A percentile compares a stretch with the other conserved stretches of the same genome.
Conservation (phyloP, 345 rosid genomes). For the Aethionema arabicum region DNA sequence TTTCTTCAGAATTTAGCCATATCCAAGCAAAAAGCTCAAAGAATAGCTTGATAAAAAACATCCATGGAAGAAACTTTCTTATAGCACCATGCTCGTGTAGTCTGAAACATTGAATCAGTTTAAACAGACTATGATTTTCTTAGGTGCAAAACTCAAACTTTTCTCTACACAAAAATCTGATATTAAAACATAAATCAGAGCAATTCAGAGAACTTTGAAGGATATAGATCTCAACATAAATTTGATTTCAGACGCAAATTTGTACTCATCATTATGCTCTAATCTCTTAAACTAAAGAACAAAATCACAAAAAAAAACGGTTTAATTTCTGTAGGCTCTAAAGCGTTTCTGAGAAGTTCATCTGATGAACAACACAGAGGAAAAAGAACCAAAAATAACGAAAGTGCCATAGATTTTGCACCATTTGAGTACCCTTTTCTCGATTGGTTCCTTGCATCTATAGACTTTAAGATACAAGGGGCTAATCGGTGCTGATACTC, state of each 20-base stretch:
- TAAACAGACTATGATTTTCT: slow-evolving; percentile 38
- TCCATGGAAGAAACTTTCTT: slow-evolving; percentile 15
- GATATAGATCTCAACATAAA: slow-evolving; percentile 34
- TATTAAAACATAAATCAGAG: slow-evolving; percentile 22
- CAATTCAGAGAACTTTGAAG: slow-evolving; percentile 46
- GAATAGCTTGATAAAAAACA: slow-evolving; percentile 9
- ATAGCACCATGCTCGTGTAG: slow-evolving; percentile 44
- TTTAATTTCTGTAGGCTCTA: slow-evolving; percentile 19
- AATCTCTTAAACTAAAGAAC: background rate
- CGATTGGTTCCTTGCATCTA: slow-evolving; percentile 38
- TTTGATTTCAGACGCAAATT: slow-evolving; percentile 34
- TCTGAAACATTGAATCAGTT: slow-evolving; percentile 33
- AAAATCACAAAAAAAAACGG: background rate
- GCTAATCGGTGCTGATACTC: slow-evolving; percentile 34
- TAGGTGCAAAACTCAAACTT: slow-evolving; percentile 20
- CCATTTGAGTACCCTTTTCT: slow-evolving; percentile 41
- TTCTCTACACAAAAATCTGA: background rate
- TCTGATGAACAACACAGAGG: slow-evolving; percentile 23
- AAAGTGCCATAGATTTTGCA: slow-evolving; percentile 32
- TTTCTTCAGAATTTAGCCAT: slow-evolving; percentile 15
- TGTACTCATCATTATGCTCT: slow-evolving; percentile 36
- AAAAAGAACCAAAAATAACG: background rate
- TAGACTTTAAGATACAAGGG: slow-evolving; percentile 37
- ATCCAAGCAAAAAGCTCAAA: slow-evolving; percentile 7
- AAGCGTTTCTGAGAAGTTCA: slow-evolving; percentile 20